Conservation (phyloP, 352 stramenopile genomes). For the Phytophthora agathidicida region DNA sequence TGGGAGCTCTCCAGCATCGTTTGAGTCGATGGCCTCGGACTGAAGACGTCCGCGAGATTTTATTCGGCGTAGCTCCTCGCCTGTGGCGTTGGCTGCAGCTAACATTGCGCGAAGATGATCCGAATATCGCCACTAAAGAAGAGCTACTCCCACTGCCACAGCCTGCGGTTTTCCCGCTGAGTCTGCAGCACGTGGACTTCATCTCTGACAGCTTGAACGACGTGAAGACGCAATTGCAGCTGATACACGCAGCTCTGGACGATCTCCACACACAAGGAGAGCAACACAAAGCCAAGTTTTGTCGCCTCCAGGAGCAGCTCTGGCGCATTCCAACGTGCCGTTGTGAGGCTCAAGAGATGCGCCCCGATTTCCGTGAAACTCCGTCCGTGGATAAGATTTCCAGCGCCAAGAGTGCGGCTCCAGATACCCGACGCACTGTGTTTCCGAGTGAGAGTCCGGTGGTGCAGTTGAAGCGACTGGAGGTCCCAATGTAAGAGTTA, state of each 20-base stretch:
- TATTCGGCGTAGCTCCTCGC: background rate
- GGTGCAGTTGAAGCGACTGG: conserved; percentile 17
- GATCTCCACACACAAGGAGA: conserved; percentile 11
- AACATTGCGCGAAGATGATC: background rate
- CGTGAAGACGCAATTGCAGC: conserved; percentile 31
- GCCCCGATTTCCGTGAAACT: background rate
- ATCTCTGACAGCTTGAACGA: conserved; percentile 19
- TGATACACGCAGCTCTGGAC: conserved; percentile 25
- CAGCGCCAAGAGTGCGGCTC: background rate
- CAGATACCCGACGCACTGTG: background rate
- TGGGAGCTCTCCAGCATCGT: background rate
- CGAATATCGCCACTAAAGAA: background rate
- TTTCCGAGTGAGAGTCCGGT: background rate
- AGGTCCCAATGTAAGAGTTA: conserved; percentile 28
- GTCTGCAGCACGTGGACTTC: conserved; percentile 10
- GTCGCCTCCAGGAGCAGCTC: conserved; percentile 7
- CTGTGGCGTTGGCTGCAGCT: conserved; percentile 15
- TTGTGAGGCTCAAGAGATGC: conserved; percentile 2
- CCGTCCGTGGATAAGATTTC: background rate
- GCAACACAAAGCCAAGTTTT: conserved; percentile 3
- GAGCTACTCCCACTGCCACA: conserved; percentile 7
- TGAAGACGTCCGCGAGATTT: background rate
- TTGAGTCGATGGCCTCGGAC: background rate
- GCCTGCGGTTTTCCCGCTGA: background rate
- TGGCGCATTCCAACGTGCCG: conserved; percentile 6